These are phyloP conservation scores for Artemisia tridentata DNA, from an alignment of 129 eudicot species.

Conservation along the genomic window DNA sequence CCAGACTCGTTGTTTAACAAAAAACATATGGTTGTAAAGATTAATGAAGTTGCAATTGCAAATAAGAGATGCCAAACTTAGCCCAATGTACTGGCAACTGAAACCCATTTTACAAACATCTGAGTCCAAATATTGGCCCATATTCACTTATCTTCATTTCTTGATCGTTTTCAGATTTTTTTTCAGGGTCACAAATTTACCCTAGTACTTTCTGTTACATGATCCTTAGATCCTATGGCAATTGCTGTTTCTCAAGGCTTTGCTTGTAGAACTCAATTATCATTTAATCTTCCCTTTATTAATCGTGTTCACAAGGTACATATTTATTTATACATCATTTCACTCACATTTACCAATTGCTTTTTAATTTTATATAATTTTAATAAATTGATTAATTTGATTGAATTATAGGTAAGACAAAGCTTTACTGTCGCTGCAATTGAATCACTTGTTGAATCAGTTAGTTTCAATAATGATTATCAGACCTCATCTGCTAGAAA, in stretches of 20 bases:
- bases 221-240: constrained; percentile 31
- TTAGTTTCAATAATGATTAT: constrained; percentile 22
- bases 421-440: constrained; percentile 35
- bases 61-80: too few relatives aligned
- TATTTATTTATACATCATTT: neutral
- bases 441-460: constrained; percentile 33
- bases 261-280: constrained; percentile 37
- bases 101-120: neutral
- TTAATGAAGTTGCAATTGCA: too few relatives aligned
- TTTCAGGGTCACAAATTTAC: constrained; percentile 1
- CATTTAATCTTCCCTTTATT: constrained; percentile 35
- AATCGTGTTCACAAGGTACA: constrained; percentile 35
- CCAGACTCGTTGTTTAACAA: too few relatives aligned
- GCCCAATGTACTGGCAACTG: neutral
- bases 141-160: neutral
- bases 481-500: constrained; percentile 27
- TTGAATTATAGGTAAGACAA: constrained; percentile 20
- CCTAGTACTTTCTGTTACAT: neutral
- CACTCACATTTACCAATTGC: neutral
- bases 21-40: too few relatives aligned
- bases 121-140: constrained; percentile 21
- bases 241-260: constrained; percentile 44
- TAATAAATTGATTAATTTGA: too few relatives aligned
- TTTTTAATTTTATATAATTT: too few relatives aligned
- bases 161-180: constrained; percentile 21